Percentiles rank a stretch among this genome's conserved stretches.
Evolutionary conservation across 192 early-diverging fungal genomes (phyloP).

Genomic region (Obelidium mucronatum): DNA sequence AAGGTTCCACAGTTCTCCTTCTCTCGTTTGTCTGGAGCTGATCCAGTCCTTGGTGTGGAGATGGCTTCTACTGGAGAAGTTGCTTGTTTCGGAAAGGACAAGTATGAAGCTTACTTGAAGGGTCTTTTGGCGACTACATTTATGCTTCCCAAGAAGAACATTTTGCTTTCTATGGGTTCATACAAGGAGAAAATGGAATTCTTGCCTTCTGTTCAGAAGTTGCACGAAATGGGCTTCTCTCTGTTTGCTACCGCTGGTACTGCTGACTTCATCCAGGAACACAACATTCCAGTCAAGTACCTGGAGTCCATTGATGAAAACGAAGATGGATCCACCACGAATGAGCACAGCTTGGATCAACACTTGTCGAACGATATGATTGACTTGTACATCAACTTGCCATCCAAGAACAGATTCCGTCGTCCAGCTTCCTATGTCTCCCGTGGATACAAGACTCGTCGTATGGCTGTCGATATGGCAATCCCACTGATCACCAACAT

Average conservation of each 20-base stretch:
- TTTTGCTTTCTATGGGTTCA: conserved; percentile 94
- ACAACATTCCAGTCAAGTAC: conserved; percentile 90
- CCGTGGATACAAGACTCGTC: conserved; percentile 91
- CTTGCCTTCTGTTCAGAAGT: conserved; percentile 83
- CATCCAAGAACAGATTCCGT: conserved; percentile 96
- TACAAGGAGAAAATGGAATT: conserved; percentile 99
- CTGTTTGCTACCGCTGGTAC: conserved; percentile 97
- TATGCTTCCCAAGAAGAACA: conserved; percentile 92
- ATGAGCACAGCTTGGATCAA: conserved; percentile 92
- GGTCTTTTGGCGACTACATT: conserved; percentile 93
- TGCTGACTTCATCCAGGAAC: conserved; percentile 95
- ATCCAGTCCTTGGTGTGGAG: conserved; percentile 98
- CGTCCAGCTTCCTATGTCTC: conserved; percentile 94
- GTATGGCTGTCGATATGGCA: conserved; percentile 98
- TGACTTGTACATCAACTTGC: conserved; percentile 98
- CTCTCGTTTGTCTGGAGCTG: conserved; percentile 92
- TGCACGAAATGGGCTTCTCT: conserved; percentile 86
- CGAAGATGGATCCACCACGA: conserved; percentile 49
- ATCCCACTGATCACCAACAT: conserved; percentile 98
- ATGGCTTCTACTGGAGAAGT: conserved; percentile 99
- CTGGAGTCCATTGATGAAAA: conserved; percentile 80
- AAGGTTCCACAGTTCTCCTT: conserved; percentile 99
- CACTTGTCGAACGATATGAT: conserved; percentile 97
- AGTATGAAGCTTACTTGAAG: conserved; percentile 99
- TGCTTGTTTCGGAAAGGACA: conserved; percentile 95